A percentile compares a stretch with the other conserved stretches of the same genome.
phyloP scores from a whole-genome alignment of 2,329 filamentous ascomycete species.

The Fusarium guadeloupense region DNA sequence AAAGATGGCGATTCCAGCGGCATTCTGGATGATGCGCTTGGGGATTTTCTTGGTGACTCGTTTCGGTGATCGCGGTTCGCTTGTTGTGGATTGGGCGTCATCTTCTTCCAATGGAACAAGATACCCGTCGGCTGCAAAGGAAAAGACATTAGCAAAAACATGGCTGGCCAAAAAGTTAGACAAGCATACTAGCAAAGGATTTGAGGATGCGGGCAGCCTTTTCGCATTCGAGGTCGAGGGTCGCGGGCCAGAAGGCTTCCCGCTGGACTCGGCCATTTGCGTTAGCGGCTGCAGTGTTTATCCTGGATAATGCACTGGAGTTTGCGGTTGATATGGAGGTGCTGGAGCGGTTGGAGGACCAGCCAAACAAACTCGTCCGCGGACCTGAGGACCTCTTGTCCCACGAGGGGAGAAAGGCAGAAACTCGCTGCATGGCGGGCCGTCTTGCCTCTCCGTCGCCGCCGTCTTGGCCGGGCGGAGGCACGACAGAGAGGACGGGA shows the following conservation, averaged over 20 bases:
- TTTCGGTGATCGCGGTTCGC: conserved; percentile 59
- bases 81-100: conserved; percentile 43
- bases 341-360: conserved; percentile 60
- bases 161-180: neutral
- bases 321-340: conserved; percentile 34
- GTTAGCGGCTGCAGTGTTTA: conserved; percentile 50
- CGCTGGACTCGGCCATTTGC: conserved; percentile 46
- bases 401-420: conserved; percentile 56
- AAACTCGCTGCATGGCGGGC: conserved; percentile 56
- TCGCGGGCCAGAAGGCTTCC: conserved; percentile 87
- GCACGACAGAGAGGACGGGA: conserved; percentile 46
- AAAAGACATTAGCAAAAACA: conserved; percentile 28
- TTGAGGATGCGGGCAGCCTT: conserved; percentile 90
- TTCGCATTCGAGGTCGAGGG: conserved; percentile 87
- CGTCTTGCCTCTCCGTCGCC: conserved; percentile 49
- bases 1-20: conserved; percentile 91
- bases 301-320: conserved; percentile 42
- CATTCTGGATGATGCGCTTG: conserved; percentile 83
- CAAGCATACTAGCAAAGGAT: conserved; percentile 80
- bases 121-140: conserved; percentile 66
- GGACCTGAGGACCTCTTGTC: conserved; percentile 53
- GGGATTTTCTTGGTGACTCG: conserved; percentile 83
- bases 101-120: conserved; percentile 56
- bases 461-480: conserved; percentile 46
- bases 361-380: conserved; percentile 52